These are phyloP conservation scores for Paradendryphiella salina DNA, from an alignment of 2,329 filamentous ascomycete species.

Conservation along the genomic window DNA sequence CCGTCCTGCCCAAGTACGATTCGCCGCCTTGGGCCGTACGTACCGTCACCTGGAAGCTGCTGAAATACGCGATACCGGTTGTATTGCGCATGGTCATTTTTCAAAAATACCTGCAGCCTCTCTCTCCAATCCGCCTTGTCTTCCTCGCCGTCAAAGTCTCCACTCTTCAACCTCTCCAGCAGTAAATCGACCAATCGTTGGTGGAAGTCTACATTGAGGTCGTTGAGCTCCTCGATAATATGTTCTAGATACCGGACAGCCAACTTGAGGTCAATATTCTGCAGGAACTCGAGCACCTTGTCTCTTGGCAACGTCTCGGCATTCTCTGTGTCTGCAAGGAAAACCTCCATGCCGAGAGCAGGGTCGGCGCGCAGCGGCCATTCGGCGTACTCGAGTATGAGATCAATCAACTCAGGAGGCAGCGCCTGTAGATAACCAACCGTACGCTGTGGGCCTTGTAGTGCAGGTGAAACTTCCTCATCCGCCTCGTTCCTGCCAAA, in stretches of 20 bases:
- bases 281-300: slow-evolving; percentile 73
- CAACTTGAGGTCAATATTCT: slow-evolving; percentile 67
- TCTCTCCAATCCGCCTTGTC: slow-evolving; percentile 57
- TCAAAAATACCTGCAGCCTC: slow-evolving; percentile 74
- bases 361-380: slow-evolving; percentile 80
- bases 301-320: slow-evolving; percentile 84
- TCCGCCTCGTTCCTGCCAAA: slow-evolving; percentile 67
- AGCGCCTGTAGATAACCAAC: slow-evolving; percentile 89
- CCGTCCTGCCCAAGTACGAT: background rate
- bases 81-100: slow-evolving; percentile 72
- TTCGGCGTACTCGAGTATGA: slow-evolving; percentile 86
- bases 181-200: slow-evolving; percentile 78
- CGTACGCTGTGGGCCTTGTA: slow-evolving; percentile 82
- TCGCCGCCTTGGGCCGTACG: slow-evolving; percentile 30
- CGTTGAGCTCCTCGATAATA: slow-evolving; percentile 82
- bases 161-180: slow-evolving; percentile 57
- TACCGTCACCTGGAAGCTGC: slow-evolving; percentile 78
- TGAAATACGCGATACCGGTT: slow-evolving; percentile 76
- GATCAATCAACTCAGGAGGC: slow-evolving; percentile 81
- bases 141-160: slow-evolving; percentile 40
- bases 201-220: slow-evolving; percentile 83
- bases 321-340: slow-evolving; percentile 90
- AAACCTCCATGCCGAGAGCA: slow-evolving; percentile 84
- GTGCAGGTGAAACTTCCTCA: slow-evolving; percentile 53
- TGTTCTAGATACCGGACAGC: slow-evolving; percentile 88